These are phyloP conservation scores for Apiotrichum montevideense DNA, from an alignment of 1,284 basidiomycete species.

Conservation along the genomic window DNA sequence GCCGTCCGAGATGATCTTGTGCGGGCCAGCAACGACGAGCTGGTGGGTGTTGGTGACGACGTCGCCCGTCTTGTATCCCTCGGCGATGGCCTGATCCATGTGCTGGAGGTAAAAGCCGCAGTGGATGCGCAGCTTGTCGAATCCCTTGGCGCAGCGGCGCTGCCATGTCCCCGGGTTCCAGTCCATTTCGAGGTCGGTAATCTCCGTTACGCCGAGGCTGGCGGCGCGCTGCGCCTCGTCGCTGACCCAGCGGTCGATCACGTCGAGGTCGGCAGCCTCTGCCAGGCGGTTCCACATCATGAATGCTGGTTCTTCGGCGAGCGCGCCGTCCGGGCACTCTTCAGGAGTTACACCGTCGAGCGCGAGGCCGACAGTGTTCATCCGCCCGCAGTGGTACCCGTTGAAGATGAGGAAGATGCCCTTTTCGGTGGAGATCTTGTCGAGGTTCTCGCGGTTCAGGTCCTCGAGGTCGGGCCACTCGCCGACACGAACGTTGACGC, in stretches of 20 bases:
- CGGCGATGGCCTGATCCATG: conserved; percentile 25
- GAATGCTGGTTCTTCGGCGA: conserved; percentile 32
- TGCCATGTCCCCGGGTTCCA: conserved; percentile 27
- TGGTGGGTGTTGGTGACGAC: conserved; percentile 23
- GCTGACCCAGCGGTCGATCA: conserved; percentile 22
- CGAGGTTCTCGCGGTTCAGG: conserved; percentile 22
- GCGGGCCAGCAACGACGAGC: conserved; percentile 30
- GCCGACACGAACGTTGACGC: conserved; percentile 24
- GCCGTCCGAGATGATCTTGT: conserved; percentile 33
- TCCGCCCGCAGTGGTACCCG: conserved; percentile 31
- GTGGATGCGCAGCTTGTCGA: conserved; percentile 28
- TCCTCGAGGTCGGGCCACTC: conserved; percentile 27
- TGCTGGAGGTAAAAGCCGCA: conserved; percentile 35
- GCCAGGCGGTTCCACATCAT: conserved; percentile 19
- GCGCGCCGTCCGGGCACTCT: conserved; percentile 9
- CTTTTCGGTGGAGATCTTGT: conserved; percentile 17
- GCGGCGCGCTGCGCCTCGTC: conserved; percentile 27
- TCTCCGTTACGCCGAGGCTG: conserved; percentile 34
- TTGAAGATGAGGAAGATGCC: conserved; percentile 29
- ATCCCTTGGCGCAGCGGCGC: conserved; percentile 24
- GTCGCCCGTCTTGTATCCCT: conserved; percentile 28
- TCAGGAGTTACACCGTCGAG: conserved; percentile 18
- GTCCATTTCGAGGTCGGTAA: conserved; percentile 37
- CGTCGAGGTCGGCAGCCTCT: conserved; percentile 17
- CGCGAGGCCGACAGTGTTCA: conserved; percentile 26